Base-by-base conservation (phyloP, 768 basidiomycete genomes). In the Tulasnella calospora region DNA sequence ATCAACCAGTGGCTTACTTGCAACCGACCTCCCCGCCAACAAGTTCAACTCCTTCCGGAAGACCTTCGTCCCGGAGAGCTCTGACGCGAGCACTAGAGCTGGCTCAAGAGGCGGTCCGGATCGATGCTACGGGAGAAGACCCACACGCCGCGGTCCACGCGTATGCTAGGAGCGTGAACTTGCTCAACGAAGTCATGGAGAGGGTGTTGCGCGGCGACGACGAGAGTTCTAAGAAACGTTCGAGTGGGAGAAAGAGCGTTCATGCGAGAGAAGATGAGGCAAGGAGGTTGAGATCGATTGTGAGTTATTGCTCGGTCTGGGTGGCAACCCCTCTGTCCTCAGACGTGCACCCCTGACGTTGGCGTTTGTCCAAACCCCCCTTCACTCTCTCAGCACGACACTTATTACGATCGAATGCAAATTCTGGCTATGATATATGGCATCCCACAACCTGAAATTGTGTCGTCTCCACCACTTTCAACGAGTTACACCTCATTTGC, bases 181-280 rank as follows among this genome's bases (percentile, higher is more conserved):
- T 97, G 36, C 87, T 97, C 38, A 93, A 92, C 81, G 93, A 95
- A 84, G 95, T 97, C 74, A 97, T 97, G 95, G 93, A 94, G 81
- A 87, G 94, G 55, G 95, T 96, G 1, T 88, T 92, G 84, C 88
- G 91, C 82, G 94, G 94, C 5, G 95, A 96, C 84, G 92, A 94
- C 82, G 74, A 69, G 15, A 38, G 36, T 7, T 27, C 71, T 30
- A 40, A 72, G 30, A 76, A 89, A 80, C 90, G 90, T 36, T 93
- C 93, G 71, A 84, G 87, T n/a, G 81, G 85, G 79, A 87, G 90
- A 82, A 88, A 85, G 80, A 88, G 86, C 81, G 90, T 93, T 21
- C 91, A 93, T n/a, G 94, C 95, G 33, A 93, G 95, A 83, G 92
- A 94, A 83, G 95, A 96, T 82, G 95, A 97, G 87, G 91, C 95